A percentile compares a stretch with the other conserved stretches of the same genome.
Conservation (phyloP, 106 monocot genomes). For the Posidonia australis region DNA sequence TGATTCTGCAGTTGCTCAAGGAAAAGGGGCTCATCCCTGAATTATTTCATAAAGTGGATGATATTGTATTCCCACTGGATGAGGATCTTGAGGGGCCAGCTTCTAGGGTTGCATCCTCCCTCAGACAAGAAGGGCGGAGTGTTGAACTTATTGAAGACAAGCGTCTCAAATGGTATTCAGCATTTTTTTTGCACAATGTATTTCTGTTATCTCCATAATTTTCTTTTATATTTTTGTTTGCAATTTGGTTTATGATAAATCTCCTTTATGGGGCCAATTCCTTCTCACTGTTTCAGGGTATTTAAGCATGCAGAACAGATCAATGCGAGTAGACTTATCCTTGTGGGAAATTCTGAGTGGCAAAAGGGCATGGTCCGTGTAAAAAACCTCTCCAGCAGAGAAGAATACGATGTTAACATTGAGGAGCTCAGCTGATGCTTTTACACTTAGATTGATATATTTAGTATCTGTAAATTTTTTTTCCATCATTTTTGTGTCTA, state of each 20-base stretch:
- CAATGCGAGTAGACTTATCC: slow-evolving; percentile 78
- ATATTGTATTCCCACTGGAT: slow-evolving; percentile 82
- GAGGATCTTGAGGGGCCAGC: slow-evolving; percentile 78
- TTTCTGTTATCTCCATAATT: not conserved
- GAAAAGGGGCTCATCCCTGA: slow-evolving; percentile 84
- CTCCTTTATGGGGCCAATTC: not conserved
- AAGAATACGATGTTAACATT: slow-evolving; percentile 66
- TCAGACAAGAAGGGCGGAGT: slow-evolving; percentile 61
- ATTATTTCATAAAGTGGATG: slow-evolving; percentile 65
- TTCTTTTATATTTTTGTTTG: not conserved
- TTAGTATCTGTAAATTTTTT: not conserved
- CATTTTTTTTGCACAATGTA: not conserved
- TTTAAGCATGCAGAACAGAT: slow-evolving; percentile 91
- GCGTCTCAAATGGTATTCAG: slow-evolving; percentile 75
- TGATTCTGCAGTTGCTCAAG: slow-evolving; percentile 59
- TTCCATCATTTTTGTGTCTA: not conserved
- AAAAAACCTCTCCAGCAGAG: slow-evolving; percentile 80
- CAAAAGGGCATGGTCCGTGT: slow-evolving; percentile 82
- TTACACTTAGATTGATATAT: not conserved
- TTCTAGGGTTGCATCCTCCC: slow-evolving; percentile 61
- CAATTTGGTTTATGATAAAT: not conserved
- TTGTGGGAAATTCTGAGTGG: slow-evolving; percentile 86
- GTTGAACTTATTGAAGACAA: slow-evolving; percentile 94
- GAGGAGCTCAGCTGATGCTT: slow-evolving; percentile 48
- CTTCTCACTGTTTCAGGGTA: slow-evolving; percentile 40